Percentiles rank a stretch among this genome's conserved stretches.
phyloP scores from a whole-genome alignment of 2,329 filamentous ascomycete species.

The Penicillium nordicum region DNA sequence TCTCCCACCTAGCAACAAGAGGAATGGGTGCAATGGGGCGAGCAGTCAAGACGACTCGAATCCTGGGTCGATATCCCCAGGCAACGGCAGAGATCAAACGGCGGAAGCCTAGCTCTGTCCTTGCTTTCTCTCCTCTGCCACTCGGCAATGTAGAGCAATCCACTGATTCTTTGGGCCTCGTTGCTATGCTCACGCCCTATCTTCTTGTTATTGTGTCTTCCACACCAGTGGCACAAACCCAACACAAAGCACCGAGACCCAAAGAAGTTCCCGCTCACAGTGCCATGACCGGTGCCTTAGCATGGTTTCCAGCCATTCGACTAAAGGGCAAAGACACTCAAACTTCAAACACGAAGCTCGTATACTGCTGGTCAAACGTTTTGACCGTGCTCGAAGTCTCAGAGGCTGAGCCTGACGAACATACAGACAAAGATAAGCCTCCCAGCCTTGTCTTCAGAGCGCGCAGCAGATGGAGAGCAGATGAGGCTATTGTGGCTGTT shows the following conservation, averaged over 20 bases:
- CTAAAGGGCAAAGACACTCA: constrained; percentile 71
- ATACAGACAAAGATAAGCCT: constrained; percentile 71
- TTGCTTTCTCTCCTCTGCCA: constrained; percentile 85
- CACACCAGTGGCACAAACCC: constrained; percentile 91
- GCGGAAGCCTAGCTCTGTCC: constrained; percentile 87
- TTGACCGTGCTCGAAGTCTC: constrained; percentile 88
- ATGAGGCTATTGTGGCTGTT: constrained; percentile 92
- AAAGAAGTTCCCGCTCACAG: constrained; percentile 89
- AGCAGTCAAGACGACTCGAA: constrained; percentile 82
- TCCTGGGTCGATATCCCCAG: constrained; percentile 85
- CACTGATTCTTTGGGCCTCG: constrained; percentile 83
- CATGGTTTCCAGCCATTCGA: constrained; percentile 96
- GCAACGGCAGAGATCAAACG: constrained; percentile 60
- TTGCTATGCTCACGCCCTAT: constrained; percentile 93
- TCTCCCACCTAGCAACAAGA: constrained; percentile 90
- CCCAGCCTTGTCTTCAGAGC: constrained; percentile 74
- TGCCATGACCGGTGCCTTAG: constrained; percentile 86
- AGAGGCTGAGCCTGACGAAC: constrained; percentile 56
- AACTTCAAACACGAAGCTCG: constrained; percentile 73
- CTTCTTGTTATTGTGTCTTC: constrained; percentile 95
- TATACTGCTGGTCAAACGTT: constrained; percentile 99
- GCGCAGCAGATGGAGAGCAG: constrained; percentile 84
- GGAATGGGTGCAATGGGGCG: constrained; percentile 83
- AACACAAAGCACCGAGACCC: constrained; percentile 86
- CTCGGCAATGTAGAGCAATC: constrained; percentile 89